These are phyloP conservation scores for Paraphysoderma sedebokerense DNA, from an alignment of 371 early-diverging fungal genomes.

Conservation along the genomic window DNA sequence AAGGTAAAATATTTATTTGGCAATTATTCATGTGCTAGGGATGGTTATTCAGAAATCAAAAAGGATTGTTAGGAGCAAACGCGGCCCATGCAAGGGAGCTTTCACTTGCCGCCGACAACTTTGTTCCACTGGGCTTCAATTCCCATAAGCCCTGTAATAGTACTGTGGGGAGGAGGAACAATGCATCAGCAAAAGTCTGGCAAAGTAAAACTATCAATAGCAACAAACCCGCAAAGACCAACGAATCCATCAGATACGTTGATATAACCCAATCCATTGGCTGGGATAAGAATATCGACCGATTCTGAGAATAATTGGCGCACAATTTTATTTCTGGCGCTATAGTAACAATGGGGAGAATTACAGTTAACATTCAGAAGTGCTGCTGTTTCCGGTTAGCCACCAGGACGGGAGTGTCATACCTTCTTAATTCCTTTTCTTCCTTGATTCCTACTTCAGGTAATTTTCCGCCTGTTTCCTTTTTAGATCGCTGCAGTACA, in stretches of 20 bases:
- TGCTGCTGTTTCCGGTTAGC: background rate
- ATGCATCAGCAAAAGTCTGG: constrained; percentile 2
- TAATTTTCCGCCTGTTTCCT: background rate
- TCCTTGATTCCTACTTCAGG: background rate
- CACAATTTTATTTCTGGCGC: background rate
- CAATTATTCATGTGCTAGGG: no score
- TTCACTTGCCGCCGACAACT: constrained; percentile 7
- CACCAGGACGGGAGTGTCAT: no score
- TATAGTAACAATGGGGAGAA: background rate
- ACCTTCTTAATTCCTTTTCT: background rate
- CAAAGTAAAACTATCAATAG: background rate
- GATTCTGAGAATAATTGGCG: constrained; percentile 35
- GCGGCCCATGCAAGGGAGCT: no score
- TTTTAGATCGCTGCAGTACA: background rate
- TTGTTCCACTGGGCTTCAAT: constrained; percentile 27
- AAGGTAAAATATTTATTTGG: no score
- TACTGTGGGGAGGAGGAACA: constrained; percentile 8
- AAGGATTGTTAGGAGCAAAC: no score
- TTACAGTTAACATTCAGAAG: background rate
- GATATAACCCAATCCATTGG: constrained; percentile 32
- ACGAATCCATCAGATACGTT: constrained; percentile 39
- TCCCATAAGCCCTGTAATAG: constrained; percentile 27
- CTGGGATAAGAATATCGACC: constrained; percentile 42
- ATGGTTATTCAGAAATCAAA: no score
- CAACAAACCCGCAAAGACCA: constrained; percentile 36